phyloP scores from a whole-genome alignment of 768 basidiomycete species.

The Sistotremastrum niveocremeum region DNA sequence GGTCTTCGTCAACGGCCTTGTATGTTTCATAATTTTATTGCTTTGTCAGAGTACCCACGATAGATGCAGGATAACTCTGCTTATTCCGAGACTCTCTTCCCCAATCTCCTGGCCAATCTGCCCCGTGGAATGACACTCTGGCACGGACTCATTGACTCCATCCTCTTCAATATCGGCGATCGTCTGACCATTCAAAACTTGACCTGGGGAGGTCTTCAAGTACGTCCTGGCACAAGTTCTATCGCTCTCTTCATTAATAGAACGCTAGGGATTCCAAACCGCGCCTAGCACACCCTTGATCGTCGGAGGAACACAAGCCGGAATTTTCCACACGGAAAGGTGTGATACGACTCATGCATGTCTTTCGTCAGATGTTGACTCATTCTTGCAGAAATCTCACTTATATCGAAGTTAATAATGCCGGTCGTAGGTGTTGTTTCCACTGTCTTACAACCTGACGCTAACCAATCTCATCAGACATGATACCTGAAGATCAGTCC shows the following conservation, averaged over 20 bases:
- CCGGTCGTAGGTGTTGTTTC: neutral
- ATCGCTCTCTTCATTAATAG: too few relatives aligned
- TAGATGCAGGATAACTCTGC: constrained; percentile 1
- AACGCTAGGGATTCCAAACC: constrained; percentile 2
- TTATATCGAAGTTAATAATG: neutral
- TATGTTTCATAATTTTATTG: too few relatives aligned
- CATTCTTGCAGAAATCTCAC: neutral
- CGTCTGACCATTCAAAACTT: constrained; percentile 6
- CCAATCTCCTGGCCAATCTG: constrained; percentile 1
- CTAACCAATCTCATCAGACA: neutral
- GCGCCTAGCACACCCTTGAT: neutral
- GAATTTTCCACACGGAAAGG: neutral
- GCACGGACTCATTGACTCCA: constrained; percentile 4
- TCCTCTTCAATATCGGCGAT: constrained; percentile 3
- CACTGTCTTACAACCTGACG: neutral
- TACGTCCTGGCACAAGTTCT: neutral
- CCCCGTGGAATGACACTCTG: constrained; percentile 7
- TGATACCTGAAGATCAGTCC: constrained; percentile 4
- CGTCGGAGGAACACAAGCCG: neutral
- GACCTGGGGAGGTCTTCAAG: constrained; percentile 3
- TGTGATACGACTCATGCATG: neutral
- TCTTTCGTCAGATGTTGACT: neutral
- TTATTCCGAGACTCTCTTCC: constrained; percentile 3
- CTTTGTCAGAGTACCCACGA: too few relatives aligned
- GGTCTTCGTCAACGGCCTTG: too few relatives aligned